phyloP scores from a whole-genome alignment of 2,329 filamentous ascomycete species.

The Macrophomina phaseolina region DNA sequence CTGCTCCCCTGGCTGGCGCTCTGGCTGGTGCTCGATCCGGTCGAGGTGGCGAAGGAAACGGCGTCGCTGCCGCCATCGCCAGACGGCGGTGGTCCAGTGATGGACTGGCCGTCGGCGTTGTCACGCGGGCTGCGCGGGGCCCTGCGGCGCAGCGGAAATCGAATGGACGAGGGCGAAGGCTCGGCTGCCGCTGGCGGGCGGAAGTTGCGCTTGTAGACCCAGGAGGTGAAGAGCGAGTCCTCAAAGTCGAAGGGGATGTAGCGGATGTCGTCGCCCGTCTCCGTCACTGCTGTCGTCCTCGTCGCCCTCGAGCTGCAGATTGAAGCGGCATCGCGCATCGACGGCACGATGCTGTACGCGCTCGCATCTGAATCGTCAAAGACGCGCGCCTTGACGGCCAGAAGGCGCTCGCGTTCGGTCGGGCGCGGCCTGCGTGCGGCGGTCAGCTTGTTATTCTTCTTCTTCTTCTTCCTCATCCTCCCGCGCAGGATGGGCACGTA shows the following conservation, averaged over 20 bases:
- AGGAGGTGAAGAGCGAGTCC: slow-evolving; percentile 29
- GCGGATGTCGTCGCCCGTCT: not conserved
- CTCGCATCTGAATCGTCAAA: slow-evolving; percentile 29
- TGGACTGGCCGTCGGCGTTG: not conserved
- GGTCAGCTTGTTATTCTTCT: not conserved
- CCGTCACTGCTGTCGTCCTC: not conserved
- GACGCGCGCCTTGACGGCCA: slow-evolving; percentile 27
- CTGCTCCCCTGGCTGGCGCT: not conserved
- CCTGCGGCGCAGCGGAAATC: not conserved
- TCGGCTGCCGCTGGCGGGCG: not conserved
- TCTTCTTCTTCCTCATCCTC: not conserved
- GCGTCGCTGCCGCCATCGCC: not conserved
- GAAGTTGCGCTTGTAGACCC: slow-evolving; percentile 30
- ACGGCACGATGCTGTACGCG: slow-evolving; percentile 29
- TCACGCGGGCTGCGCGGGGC: not conserved
- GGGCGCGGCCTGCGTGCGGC: slow-evolving; percentile 8
- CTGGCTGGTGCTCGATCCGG: not conserved
- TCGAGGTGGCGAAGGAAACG: not conserved
- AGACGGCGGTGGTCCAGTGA: not conserved
- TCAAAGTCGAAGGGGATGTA: slow-evolving; percentile 29
- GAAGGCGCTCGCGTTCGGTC: slow-evolving; percentile 24
- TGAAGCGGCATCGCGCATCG: slow-evolving; percentile 17
- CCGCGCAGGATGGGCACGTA: slow-evolving; percentile 8
- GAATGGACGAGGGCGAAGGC: not conserved
- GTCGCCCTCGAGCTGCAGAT: slow-evolving; percentile 7